Percentiles rank a stretch among this genome's conserved stretches.
Conservation (phyloP, 768 basidiomycete species). For the Kwoniella europaea region DNA sequence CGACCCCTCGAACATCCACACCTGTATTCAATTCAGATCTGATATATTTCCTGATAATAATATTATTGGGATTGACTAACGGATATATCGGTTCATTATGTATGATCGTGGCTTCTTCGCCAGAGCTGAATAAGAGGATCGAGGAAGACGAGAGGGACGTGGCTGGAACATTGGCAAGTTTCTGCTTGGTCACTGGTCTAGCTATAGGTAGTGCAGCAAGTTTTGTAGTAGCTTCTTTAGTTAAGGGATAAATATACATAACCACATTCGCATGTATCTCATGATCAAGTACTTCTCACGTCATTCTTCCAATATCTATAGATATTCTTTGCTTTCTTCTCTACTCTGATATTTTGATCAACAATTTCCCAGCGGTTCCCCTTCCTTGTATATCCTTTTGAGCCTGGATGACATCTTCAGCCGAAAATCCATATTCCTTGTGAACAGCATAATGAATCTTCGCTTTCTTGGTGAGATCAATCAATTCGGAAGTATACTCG, state of each 20-base stretch:
- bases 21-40: conserved; percentile 77
- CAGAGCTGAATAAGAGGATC: conserved; percentile 76
- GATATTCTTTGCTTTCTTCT: background rate
- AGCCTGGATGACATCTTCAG: conserved; percentile 75
- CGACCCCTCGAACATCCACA: conserved; percentile 62
- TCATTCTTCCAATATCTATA: no score
- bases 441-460: conserved; percentile 67
- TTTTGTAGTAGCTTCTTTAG: conserved; percentile 62
- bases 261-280: background rate
- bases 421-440: conserved; percentile 81
- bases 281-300: background rate
- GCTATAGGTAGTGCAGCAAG: conserved; percentile 76
- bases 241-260: background rate
- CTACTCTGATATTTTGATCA: conserved; percentile 69
- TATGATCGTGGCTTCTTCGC: conserved; percentile 81
- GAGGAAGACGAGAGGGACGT: conserved; percentile 79
- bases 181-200: conserved; percentile 77
- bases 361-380: conserved; percentile 81
- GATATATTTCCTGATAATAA: conserved; percentile 73
- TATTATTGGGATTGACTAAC: conserved; percentile 76
- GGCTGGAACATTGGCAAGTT: conserved; percentile 79
- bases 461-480: conserved; percentile 66
- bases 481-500: conserved; percentile 71
- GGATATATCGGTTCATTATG: conserved; percentile 78
- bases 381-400: conserved; percentile 79